A percentile compares a stretch with the other conserved stretches of the same genome.
These are phyloP conservation scores for Colletotrichum somersetense DNA, from an alignment of 2,329 filamentous ascomycete species.

Conservation along the genomic window DNA sequence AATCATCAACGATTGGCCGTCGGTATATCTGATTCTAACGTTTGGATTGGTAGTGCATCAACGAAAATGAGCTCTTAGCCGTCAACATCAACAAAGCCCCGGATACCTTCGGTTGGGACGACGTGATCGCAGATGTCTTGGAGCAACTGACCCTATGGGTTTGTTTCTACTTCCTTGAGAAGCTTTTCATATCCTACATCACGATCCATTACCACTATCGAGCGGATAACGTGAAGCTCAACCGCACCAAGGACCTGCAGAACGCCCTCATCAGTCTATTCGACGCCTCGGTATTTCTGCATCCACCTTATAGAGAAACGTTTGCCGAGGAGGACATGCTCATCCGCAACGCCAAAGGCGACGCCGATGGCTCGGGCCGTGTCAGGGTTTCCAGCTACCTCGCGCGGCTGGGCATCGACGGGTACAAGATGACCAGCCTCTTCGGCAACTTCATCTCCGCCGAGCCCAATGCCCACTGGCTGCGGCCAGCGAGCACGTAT, in stretches of 20 bases:
- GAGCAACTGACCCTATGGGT: conserved; percentile 44
- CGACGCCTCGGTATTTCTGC: conserved; percentile 46
- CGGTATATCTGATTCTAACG: not conserved
- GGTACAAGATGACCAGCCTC: conserved; percentile 45
- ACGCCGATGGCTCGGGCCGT: conserved; percentile 44
- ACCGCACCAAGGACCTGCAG: conserved; percentile 45
- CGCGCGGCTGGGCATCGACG: conserved; percentile 45
- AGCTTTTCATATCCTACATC: conserved; percentile 48
- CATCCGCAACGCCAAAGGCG: conserved; percentile 47
- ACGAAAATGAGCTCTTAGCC: conserved; percentile 37
- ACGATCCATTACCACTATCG: conserved; percentile 49
- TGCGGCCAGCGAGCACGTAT: conserved; percentile 46
- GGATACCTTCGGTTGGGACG: conserved; percentile 28
- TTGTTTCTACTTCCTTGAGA: conserved; percentile 47
- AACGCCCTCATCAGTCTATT: conserved; percentile 47
- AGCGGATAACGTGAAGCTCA: conserved; percentile 41
- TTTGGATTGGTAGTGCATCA: conserved; percentile 38
- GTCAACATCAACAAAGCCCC: conserved; percentile 40
- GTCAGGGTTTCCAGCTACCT: conserved; percentile 46
- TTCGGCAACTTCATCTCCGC: conserved; percentile 47
- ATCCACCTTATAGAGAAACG: conserved; percentile 42
- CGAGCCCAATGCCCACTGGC: conserved; percentile 45
- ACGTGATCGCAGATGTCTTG: conserved; percentile 24
- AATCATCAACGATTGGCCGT: no score
- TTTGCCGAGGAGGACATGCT: conserved; percentile 46